These are phyloP conservation scores for Metrosideros polymorpha DNA, from an alignment of 441 rosid species.

Conservation along the genomic window DNA sequence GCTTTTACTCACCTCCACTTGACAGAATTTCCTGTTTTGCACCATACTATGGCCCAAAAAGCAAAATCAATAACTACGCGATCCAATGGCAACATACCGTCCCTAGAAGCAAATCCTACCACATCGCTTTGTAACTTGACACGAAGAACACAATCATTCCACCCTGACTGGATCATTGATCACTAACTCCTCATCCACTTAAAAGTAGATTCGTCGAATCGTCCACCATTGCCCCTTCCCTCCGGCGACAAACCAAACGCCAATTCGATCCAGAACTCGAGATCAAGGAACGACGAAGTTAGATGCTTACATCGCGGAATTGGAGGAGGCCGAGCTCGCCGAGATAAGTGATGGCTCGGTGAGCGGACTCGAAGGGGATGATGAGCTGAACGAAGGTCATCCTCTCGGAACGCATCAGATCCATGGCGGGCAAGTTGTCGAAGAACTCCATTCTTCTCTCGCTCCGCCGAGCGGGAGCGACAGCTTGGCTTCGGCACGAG, in stretches of 20 bases:
- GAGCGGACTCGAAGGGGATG: conserved; percentile 90
- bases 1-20: not conserved
- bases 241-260: not conserved
- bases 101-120: not conserved
- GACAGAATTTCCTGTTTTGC: not conserved
- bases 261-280: not conserved
- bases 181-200: not conserved
- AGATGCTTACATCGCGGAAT: conserved; percentile 72
- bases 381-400: conserved; percentile 93
- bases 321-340: conserved; percentile 94
- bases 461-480: not conserved
- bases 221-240: not conserved
- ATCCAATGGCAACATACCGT: not conserved
- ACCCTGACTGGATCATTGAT: not conserved
- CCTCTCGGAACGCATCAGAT: conserved; percentile 98
- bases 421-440: conserved; percentile 77
- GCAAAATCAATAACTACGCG: not conserved
- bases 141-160: not conserved
- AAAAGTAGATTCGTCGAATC: not conserved
- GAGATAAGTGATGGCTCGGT: conserved; percentile 83
- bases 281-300: conserved; percentile 5
- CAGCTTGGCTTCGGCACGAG: not conserved
- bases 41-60: not conserved
- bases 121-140: not conserved
- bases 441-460: conserved; percentile 43